Conservation (phyloP, 257 asterid genomes). For the Osmanthus fragrans region DNA sequence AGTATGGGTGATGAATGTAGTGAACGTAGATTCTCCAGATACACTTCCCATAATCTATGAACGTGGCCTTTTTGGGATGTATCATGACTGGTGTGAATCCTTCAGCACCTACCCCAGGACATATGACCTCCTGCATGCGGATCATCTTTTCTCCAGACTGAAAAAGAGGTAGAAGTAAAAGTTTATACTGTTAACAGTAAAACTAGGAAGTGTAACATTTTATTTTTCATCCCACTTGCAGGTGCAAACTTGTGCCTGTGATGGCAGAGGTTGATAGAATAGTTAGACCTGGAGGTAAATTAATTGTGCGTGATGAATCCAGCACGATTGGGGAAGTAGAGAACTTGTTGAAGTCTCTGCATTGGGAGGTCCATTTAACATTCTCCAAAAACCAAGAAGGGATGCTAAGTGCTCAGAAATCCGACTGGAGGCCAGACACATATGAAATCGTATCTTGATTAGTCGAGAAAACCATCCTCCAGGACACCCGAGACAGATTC, state of each 20-base stretch:
- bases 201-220: not conserved
- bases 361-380: constrained; percentile 69
- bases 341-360: constrained; percentile 67
- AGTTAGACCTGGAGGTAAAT: constrained; percentile 76
- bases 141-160: constrained; percentile 75
- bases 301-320: constrained; percentile 68
- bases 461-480: not conserved
- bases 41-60: constrained; percentile 87
- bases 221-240: constrained; percentile 25
- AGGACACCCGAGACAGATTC: not conserved
- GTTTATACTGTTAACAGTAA: not conserved
- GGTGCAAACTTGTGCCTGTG: constrained; percentile 63
- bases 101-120: constrained; percentile 89
- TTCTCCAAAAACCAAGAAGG: constrained; percentile 58
- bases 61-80: constrained; percentile 79
- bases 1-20: constrained; percentile 90
- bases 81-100: constrained; percentile 95
- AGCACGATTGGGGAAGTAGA: constrained; percentile 53
- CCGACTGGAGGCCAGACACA: constrained; percentile 68
- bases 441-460: constrained; percentile 42
- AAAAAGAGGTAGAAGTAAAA: constrained; percentile 50
- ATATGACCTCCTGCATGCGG: constrained; percentile 83
- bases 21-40: constrained; percentile 72
- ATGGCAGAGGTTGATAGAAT: constrained; percentile 82
- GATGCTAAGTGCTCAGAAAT: constrained; percentile 69